phyloP scores from a whole-genome alignment of 2,329 filamentous ascomycete genomes.

The Ciborinia camelliae region DNA sequence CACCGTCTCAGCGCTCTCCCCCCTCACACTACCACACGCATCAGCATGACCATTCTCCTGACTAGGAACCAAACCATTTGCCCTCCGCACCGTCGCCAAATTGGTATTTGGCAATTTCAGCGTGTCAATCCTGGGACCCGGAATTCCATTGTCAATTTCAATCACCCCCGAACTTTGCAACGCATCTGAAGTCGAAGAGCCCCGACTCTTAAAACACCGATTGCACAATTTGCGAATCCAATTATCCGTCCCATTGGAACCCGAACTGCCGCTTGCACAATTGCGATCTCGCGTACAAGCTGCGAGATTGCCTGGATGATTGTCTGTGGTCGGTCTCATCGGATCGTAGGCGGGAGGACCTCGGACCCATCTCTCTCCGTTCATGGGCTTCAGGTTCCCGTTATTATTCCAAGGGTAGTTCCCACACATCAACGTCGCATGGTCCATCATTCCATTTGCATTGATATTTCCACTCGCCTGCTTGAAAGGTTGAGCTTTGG shows the following conservation, averaged over 20 bases:
- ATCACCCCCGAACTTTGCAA: not conserved
- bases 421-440: not conserved
- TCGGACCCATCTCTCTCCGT: not conserved
- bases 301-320: not conserved
- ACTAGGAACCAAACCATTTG: not conserved
- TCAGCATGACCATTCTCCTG: not conserved
- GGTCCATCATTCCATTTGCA: not conserved
- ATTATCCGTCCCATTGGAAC: not conserved
- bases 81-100: conserved; percentile 10
- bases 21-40: not conserved
- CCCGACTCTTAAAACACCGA: not conserved
- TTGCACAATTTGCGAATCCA: conserved; percentile 8
- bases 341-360: conserved; percentile 1
- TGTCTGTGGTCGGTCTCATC: not conserved
- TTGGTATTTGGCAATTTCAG: conserved; percentile 3
- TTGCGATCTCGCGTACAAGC: not conserved
- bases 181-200: not conserved
- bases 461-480: not conserved
- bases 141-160: not conserved
- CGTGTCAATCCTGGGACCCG: not conserved
- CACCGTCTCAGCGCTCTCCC: conserved; percentile 4
- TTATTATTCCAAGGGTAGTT: not conserved
- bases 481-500: conserved; percentile 1
- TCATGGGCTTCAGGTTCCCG: not conserved
- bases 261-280: not conserved